phyloP scores from a whole-genome alignment of 192 early-diverging fungal species.

The Coemansia sp. region DNA sequence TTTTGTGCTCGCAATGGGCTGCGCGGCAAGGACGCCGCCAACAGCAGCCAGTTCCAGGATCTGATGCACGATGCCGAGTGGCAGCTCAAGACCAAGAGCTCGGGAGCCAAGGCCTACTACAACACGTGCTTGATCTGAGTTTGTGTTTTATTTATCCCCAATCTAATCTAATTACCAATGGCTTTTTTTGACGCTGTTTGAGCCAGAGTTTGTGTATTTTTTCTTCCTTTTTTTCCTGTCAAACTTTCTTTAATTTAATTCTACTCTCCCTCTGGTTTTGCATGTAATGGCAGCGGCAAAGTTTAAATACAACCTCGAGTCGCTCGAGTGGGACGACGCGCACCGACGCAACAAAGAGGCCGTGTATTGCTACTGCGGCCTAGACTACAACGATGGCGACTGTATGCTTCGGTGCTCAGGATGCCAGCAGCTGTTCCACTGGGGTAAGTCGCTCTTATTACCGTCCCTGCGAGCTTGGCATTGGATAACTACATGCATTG shows the following conservation, averaged over 20 bases:
- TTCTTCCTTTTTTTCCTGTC: background rate
- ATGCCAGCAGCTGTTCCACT: slow-evolving; percentile 74
- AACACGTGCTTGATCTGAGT: slow-evolving; percentile 41
- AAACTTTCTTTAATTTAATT: background rate
- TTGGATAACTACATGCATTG: background rate
- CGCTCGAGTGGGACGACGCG: slow-evolving; percentile 53
- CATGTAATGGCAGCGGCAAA: slow-evolving; percentile 19
- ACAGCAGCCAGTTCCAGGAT: slow-evolving; percentile 43
- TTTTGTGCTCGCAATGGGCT: slow-evolving; percentile 53
- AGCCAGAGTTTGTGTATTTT: background rate
- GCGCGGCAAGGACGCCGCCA: slow-evolving; percentile 38
- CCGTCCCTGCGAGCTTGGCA: background rate
- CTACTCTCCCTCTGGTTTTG: background rate
- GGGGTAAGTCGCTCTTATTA: slow-evolving; percentile 46
- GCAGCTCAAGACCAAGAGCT: slow-evolving; percentile 49
- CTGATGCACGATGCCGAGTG: slow-evolving; percentile 51
- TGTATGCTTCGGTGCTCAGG: slow-evolving; percentile 65
- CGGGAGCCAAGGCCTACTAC: slow-evolving; percentile 46
- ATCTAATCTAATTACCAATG: background rate
- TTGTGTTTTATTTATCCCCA: background rate
- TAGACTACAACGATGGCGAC: slow-evolving; percentile 57
- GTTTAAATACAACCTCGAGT: slow-evolving; percentile 49
- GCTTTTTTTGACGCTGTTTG: background rate
- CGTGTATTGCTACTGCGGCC: slow-evolving; percentile 79
- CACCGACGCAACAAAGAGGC: slow-evolving; percentile 62